Conservation (phyloP, 2,329 filamentous ascomycete species). For the Grosmannia clavigera region DNA sequence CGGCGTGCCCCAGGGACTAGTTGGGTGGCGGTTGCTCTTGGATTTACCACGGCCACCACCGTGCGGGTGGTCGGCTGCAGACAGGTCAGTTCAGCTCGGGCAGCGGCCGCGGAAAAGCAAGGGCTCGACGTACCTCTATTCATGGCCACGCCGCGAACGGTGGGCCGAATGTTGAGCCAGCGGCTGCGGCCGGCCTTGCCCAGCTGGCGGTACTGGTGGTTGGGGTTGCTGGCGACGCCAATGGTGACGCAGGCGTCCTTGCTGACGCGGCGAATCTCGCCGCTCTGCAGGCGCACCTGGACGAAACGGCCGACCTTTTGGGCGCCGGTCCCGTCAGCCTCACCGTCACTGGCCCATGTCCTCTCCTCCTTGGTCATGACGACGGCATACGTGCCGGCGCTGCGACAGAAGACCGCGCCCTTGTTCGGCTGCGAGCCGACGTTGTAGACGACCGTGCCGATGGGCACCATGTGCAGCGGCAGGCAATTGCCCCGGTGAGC, state of each 20-base stretch:
- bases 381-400: conserved; percentile 82
- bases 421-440: conserved; percentile 65
- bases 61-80: conserved; percentile 78
- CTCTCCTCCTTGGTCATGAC: conserved; percentile 77
- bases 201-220: conserved; percentile 79
- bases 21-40: conserved; percentile 92
- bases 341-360: conserved; percentile 29
- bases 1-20: conserved; percentile 91
- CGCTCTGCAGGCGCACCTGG: conserved; percentile 77
- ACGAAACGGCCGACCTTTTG: conserved; percentile 63
- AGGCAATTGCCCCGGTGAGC: conserved; percentile 91
- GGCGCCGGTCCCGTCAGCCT: conserved; percentile 14
- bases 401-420: conserved; percentile 82
- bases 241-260: conserved; percentile 91
- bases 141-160: conserved; percentile 96
- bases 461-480: conserved; percentile 87
- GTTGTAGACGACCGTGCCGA: conserved; percentile 87
- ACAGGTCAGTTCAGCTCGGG: neutral
- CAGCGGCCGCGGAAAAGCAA: neutral
- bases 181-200: conserved; percentile 91
- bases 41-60: conserved; percentile 98
- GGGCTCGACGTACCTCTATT: conserved; percentile 56
- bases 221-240: conserved; percentile 84
- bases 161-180: conserved; percentile 89
- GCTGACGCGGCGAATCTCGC: conserved; percentile 79